Conservation (phyloP, 2,329 filamentous ascomycete species). For the Truncatella angustata region DNA sequence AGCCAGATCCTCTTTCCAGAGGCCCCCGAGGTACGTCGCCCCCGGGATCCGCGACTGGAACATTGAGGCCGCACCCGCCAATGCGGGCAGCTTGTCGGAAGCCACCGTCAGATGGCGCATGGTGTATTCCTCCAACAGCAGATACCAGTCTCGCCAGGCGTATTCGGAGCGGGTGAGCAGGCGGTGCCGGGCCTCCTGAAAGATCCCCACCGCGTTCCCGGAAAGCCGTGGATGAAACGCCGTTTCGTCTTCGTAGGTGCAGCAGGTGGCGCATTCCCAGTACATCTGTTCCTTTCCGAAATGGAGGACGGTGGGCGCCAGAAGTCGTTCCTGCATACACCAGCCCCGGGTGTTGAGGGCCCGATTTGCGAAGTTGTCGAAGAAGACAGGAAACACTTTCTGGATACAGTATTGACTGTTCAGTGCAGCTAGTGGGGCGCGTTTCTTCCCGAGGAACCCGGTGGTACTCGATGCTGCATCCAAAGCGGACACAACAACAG, state of each 20-base stretch:
- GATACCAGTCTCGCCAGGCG: conserved; percentile 14
- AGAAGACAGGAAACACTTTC: conserved; percentile 14
- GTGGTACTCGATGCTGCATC: conserved; percentile 4
- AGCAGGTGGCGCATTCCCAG: conserved; percentile 14
- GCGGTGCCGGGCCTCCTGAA: not conserved
- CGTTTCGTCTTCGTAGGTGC: conserved; percentile 5
- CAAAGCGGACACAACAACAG: conserved; percentile 12
- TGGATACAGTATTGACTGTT: conserved; percentile 15
- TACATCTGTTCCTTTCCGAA: conserved; percentile 16
- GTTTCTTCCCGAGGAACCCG: conserved; percentile 13
- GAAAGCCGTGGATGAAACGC: not conserved
- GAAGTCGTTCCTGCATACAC: conserved; percentile 18
- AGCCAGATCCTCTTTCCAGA: conserved; percentile 19
- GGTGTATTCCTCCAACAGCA: conserved; percentile 13
- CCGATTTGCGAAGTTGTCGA: conserved; percentile 13
- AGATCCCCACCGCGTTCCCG: not conserved
- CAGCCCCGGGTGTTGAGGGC: conserved; percentile 15
- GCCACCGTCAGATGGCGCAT: conserved; percentile 13
- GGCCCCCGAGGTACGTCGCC: conserved; percentile 17
- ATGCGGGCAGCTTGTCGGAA: conserved; percentile 17
- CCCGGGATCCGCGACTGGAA: conserved; percentile 5
- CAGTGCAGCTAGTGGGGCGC: conserved; percentile 11
- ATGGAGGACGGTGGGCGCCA: conserved; percentile 16
- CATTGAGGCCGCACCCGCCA: conserved; percentile 17
- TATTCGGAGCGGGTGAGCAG: not conserved